Base-by-base conservation (phyloP, 768 basidiomycete species). In the Sporobolomyces phaffii region DNA sequence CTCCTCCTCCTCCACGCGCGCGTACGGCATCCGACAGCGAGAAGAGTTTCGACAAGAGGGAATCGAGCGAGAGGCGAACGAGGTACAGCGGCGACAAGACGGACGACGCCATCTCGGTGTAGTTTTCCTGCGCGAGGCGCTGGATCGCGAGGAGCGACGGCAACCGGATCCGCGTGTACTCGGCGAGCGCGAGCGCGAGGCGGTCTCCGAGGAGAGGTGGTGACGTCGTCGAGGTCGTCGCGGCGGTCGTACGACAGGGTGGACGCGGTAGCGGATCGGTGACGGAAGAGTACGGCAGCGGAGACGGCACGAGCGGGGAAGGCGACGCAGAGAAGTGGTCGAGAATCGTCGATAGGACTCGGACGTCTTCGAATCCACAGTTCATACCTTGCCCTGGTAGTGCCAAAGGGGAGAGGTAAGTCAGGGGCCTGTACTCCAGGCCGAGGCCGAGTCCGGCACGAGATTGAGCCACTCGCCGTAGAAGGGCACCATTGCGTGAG, bases 401-500 rank as follows among this genome's bases (percentile, higher is more conserved):
- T n/a, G 49, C 9, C 22, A 1, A 33, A n/a, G 22, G 18, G n/a
- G n/a, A n/a, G n/a, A n/a, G n/a, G n/a, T n/a, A n/a, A n/a, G n/a
- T n/a, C n/a, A 6, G 52, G 28, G 10, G 29, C 29, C 36, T 53
- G 66, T 60, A 53, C 8, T 38, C 17, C 38, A 9, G 38, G 10
- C 17, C 10, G 38, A 9, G 38, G 38, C 38, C 10, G 38, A 38
- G n/a, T n/a, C n/a, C n/a, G n/a, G n/a, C n/a, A 9, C 44, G 24
- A 18, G 41, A 15, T 20, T 26, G 33, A 26, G 11, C 13, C 17
- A 60, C 34, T 22, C 0, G 64, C 59, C 89, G 77, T 89, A 92
- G 80, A 92, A 93, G 69, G 94, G 93, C n/a, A 93, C 92, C 92
- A 98, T 97, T 47, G 91, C 88, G 78, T 99, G 94, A 15, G 91